These are phyloP conservation scores for Alternaria ventricosa DNA, from an alignment of 2,329 filamentous ascomycete species.

Conservation along the genomic window DNA sequence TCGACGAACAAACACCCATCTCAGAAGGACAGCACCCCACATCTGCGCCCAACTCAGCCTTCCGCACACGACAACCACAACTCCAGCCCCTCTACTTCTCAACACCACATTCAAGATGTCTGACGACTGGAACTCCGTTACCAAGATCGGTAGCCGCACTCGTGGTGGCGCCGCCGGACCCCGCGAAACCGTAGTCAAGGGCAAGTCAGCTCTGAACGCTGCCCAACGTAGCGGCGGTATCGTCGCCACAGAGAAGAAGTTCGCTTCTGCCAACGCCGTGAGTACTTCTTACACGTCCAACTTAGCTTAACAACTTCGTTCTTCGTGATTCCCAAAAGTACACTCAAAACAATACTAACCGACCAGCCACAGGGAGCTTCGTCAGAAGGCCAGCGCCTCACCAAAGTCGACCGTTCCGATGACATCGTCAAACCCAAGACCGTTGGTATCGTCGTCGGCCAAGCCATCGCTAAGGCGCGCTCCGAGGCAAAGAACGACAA, in stretches of 20 bases:
- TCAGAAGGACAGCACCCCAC: conserved; percentile 19
- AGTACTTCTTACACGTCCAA: conserved; percentile 45
- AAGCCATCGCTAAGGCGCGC: conserved; percentile 81
- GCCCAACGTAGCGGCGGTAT: conserved; percentile 80
- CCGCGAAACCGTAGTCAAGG: conserved; percentile 88
- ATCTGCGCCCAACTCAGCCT: conserved; percentile 15
- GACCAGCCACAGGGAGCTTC: conserved; percentile 45
- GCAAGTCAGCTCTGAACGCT: conserved; percentile 84
- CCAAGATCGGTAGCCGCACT: conserved; percentile 91
- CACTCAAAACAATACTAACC: conserved; percentile 14
- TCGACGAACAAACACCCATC: conserved; percentile 7
- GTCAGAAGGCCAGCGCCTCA: conserved; percentile 87
- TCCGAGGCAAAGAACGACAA: conserved; percentile 82
- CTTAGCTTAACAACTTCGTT: not conserved
- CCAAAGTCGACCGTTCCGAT: conserved; percentile 96
- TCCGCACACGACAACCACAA: conserved; percentile 11
- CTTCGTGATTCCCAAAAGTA: not conserved
- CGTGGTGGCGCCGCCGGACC: conserved; percentile 69
- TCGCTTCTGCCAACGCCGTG: conserved; percentile 77
- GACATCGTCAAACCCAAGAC: conserved; percentile 98
- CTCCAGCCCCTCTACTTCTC: not conserved
- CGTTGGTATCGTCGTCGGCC: conserved; percentile 75
- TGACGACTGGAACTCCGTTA: conserved; percentile 85
- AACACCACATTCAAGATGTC: conserved; percentile 58
- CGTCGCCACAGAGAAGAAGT: conserved; percentile 92